These are phyloP conservation scores for Cystofilobasidium ferigula DNA, from an alignment of 768 basidiomycete species.

Conservation along the genomic window DNA sequence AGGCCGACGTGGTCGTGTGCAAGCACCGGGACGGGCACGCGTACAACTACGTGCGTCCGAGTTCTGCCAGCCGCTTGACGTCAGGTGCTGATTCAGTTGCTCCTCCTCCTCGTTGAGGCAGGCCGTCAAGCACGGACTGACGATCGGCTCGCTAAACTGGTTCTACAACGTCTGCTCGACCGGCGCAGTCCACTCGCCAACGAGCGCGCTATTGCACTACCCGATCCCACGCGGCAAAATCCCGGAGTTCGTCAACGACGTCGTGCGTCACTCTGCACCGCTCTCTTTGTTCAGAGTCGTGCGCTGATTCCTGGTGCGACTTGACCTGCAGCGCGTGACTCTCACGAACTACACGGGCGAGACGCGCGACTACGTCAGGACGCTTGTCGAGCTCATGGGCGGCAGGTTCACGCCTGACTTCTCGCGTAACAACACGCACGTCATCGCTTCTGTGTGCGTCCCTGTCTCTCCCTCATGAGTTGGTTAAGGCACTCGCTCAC, in stretches of 20 bases:
- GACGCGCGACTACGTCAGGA: conserved; percentile 76
- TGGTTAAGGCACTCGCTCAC: neutral
- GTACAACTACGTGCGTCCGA: conserved; percentile 53
- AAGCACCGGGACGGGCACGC: conserved; percentile 56
- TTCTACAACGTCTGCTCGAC: conserved; percentile 63
- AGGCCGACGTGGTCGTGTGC: conserved; percentile 61
- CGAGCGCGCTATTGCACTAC: conserved; percentile 71
- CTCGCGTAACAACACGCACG: conserved; percentile 57
- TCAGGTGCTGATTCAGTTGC: neutral
- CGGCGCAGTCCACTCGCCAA: conserved; percentile 52
- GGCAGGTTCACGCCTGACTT: conserved; percentile 72
- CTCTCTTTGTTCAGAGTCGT: neutral
- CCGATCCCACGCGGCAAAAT: conserved; percentile 58
- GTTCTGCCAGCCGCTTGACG: neutral
- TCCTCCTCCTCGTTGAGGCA: conserved; percentile 34
- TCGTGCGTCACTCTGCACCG: conserved; percentile 44
- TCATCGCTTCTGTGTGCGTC: conserved; percentile 73
- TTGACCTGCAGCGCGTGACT: conserved; percentile 52
- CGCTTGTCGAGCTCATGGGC: conserved; percentile 63
- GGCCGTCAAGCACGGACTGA: conserved; percentile 52
- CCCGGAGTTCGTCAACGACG: conserved; percentile 49
- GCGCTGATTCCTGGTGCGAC: too few species aligned
- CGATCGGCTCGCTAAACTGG: conserved; percentile 73
- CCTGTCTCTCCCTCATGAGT: neutral
- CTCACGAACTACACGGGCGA: conserved; percentile 83